Base-by-base conservation (phyloP, 2,329 filamentous ascomycete genomes). In the Zarea fungicola region DNA sequence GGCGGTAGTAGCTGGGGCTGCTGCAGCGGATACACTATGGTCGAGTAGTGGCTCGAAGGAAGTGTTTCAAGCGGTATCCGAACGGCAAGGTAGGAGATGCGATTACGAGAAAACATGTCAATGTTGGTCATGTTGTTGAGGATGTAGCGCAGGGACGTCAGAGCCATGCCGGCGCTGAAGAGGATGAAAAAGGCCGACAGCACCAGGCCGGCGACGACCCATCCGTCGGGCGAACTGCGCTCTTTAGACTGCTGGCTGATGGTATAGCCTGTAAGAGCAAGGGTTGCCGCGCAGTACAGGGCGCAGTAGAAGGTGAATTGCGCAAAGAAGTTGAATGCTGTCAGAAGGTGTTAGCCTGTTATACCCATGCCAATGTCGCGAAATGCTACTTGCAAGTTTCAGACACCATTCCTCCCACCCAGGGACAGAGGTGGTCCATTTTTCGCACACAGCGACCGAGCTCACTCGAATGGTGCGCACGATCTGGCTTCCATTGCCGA, bases 401-500 rank as follows among this genome's bases (percentile, higher is more conserved):
- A 0, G 83, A 86, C 9, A 99, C 84, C 55, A 96, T 87, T 19
- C 92, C 93, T 4, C 92, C 92, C n/a, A 95, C 91, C 87, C 86
- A 97, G 0, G 92, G 93, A 61, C 93, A 99, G 60, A 91, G 93
- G 62, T 97, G 92, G 55, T 97, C 92, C 86, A 96, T 93, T 60
- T 93, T 93, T 34, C 78, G 72, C 19, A 95, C 86, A 61, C 92
- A 97, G 36, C 89, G 78, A 42, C 81, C 81, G 11, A 93, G 72
- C 62, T 95, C 88, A 45, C 84, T 84, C 60, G 87, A 95, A 66
- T 97, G 92, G 63, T 96, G 90, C 3, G 86, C 80, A 4, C 92
- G 79, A 60, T 96, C 92, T 0, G 87, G 83, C 65, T 96, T 97
- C 81, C 87, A 96, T 55, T 85, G 88, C 49, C 80, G 80, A 64